Conservation (phyloP, 352 stramenopile genomes). For the Pythium pyrilobum region DNA sequence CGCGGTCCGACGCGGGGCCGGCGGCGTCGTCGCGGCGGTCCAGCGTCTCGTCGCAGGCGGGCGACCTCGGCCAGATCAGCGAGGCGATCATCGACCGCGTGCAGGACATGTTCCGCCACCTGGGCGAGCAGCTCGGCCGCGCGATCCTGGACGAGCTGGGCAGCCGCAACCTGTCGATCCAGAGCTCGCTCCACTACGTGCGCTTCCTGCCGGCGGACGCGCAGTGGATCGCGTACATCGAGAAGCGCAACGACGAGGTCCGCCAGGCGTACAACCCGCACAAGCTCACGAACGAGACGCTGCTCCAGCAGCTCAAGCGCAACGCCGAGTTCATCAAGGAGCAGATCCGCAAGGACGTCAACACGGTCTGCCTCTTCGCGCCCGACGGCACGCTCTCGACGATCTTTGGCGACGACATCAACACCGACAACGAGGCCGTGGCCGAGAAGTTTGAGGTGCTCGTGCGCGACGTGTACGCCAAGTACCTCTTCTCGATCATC, state of each 20-base stretch:
- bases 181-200: slow-evolving; percentile 54
- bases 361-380: slow-evolving; percentile 66
- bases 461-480: slow-evolving; percentile 52
- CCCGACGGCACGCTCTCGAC: slow-evolving; percentile 56
- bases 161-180: slow-evolving; percentile 46
- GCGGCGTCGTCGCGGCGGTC: background rate
- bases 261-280: slow-evolving; percentile 31
- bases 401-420: slow-evolving; percentile 63
- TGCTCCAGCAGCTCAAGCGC: slow-evolving; percentile 33
- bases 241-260: slow-evolving; percentile 53
- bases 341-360: slow-evolving; percentile 63
- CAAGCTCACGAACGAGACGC: slow-evolving; percentile 9
- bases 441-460: slow-evolving; percentile 59
- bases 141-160: slow-evolving; percentile 50
- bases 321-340: slow-evolving; percentile 71
- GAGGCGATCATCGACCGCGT: slow-evolving; percentile 53
- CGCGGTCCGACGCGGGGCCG: background rate
- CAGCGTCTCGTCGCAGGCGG: background rate
- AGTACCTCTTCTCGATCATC: slow-evolving; percentile 42
- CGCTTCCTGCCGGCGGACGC: slow-evolving; percentile 52
- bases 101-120: slow-evolving; percentile 63
- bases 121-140: slow-evolving; percentile 40
- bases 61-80: slow-evolving; percentile 15
- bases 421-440: slow-evolving; percentile 39
- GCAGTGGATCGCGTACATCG: slow-evolving; percentile 65